Percentiles rank a stretch among this genome's conserved stretches.
phyloP scores from a whole-genome alignment of 164 flowering plant genomes.

The Litsea cubeba region DNA sequence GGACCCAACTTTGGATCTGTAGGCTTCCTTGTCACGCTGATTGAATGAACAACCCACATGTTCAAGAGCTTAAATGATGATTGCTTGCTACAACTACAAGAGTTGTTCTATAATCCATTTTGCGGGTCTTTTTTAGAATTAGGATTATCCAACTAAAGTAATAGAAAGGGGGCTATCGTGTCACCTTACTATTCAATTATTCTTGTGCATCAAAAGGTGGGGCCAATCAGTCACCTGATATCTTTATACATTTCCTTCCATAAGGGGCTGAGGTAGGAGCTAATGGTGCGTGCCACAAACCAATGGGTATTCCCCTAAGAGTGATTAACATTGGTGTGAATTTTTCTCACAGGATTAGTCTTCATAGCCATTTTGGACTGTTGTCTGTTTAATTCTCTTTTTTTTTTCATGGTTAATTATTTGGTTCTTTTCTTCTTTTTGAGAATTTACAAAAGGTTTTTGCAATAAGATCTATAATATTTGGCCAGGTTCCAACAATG shows the following conservation, averaged over 20 bases:
- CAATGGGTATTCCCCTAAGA: too few relatives aligned
- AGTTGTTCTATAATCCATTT: not conserved
- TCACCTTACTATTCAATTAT: too few relatives aligned
- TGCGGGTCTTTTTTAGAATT: not conserved
- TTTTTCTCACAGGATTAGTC: not conserved
- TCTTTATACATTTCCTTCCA: too few relatives aligned
- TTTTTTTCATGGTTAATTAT: too few relatives aligned
- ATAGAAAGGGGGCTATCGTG: too few relatives aligned
- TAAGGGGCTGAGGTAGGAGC: too few relatives aligned
- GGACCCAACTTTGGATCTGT: not conserved
- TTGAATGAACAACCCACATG: not conserved
- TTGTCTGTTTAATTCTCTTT: not conserved
- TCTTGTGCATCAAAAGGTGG: too few relatives aligned
- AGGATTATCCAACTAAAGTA: not conserved
- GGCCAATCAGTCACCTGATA: too few relatives aligned
- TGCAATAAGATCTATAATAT: too few relatives aligned
- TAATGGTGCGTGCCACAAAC: too few relatives aligned
- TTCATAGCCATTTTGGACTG: not conserved
- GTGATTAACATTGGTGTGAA: not conserved
- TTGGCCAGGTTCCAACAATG: too few relatives aligned
- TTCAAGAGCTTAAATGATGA: not conserved
- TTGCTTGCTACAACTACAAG: not conserved
- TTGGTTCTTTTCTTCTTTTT: not conserved
- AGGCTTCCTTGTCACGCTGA: not conserved
- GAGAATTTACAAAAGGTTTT: not conserved